Evolutionary conservation across 306 rosid species (phyloP), one percentile per base, ranked within the genome.

Genomic region (Vigna nakashimae): DNA sequence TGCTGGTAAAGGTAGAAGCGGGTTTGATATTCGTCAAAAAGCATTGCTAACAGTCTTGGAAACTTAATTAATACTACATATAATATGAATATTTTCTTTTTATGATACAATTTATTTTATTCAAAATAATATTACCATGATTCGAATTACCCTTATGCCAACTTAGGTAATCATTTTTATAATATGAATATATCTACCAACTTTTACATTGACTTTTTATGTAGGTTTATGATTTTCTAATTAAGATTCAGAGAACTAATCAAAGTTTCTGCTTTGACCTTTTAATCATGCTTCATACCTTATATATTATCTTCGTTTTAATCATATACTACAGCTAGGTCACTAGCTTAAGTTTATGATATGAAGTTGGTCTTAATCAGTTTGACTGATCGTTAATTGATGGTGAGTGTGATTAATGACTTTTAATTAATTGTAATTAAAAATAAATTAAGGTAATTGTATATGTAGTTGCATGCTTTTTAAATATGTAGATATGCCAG

Each of bases 391-490:
- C 43, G 1, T 30, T 56, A 14, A 56, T 73, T 40, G 32, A 72
- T 17, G 10, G 30, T 7, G 18, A 15, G 14, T 32, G 70, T 45
- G n/a, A 52, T 51, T 51, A 71, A 65, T 9, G 28, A 24, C 11
- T 34, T 22, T 65, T 66, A n/a, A 22, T 20, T 63, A 34, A 5
- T 34, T 34, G 63, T 30, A 46, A 58, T 57, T 52, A 55, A 18
- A 51, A 28, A 66, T 20, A 11, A 52, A 62, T 24, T 57, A 57
- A 45, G 67, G 73, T 30, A 46, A 63, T 63, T 60, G 69, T 51
- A 65, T 65, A 38, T 65, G 38, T 70, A 62, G 43, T 28, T 60
- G 49, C 77, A 63, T 51, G 57, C 38, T 76, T 70, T 26, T 46
- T 18, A 20, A 15, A 56, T 55, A 74, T 50, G 26, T 66, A 73